Conservation (phyloP, 768 basidiomycete species). For the Russula earlei region DNA sequence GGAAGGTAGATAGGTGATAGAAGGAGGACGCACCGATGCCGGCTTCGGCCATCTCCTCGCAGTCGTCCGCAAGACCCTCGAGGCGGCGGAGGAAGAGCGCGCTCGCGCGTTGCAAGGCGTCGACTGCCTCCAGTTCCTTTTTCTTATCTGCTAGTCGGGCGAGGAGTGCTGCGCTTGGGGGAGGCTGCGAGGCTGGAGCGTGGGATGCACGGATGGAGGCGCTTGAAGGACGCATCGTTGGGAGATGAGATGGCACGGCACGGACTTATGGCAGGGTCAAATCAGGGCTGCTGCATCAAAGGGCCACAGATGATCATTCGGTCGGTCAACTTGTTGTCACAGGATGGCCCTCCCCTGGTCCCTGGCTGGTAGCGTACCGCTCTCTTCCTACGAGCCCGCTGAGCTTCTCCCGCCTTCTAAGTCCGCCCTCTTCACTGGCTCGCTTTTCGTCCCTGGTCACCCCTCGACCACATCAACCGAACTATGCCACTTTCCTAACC, state of each 20-base stretch:
- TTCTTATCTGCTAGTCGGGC: constrained; percentile 66
- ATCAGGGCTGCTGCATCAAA: no score
- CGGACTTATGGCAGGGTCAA: no score
- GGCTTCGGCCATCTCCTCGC: constrained; percentile 68
- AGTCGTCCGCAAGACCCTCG: constrained; percentile 60
- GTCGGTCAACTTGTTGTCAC: no score
- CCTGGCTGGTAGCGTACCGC: background rate
- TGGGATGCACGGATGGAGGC: constrained; percentile 32
- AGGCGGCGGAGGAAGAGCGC: constrained; percentile 57
- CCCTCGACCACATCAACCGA: no score
- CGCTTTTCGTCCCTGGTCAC: no score
- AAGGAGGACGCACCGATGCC: constrained; percentile 46
- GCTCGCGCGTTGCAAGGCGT: constrained; percentile 59
- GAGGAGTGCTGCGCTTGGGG: constrained; percentile 38
- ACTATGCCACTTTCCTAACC: background rate
- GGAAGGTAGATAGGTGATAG: no score
- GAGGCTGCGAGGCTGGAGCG: constrained; percentile 34
- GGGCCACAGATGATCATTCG: no score
- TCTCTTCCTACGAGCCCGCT: background rate
- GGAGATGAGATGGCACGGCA: no score
- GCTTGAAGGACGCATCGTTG: constrained; percentile 2
- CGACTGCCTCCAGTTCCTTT: constrained; percentile 70
- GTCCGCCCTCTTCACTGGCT: no score
- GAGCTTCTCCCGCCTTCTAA: background rate
- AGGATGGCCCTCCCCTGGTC: constrained; percentile 5